phyloP scores from a whole-genome alignment of 1,139 yeast species.

The Entelexis paramagnoliae region DNA sequence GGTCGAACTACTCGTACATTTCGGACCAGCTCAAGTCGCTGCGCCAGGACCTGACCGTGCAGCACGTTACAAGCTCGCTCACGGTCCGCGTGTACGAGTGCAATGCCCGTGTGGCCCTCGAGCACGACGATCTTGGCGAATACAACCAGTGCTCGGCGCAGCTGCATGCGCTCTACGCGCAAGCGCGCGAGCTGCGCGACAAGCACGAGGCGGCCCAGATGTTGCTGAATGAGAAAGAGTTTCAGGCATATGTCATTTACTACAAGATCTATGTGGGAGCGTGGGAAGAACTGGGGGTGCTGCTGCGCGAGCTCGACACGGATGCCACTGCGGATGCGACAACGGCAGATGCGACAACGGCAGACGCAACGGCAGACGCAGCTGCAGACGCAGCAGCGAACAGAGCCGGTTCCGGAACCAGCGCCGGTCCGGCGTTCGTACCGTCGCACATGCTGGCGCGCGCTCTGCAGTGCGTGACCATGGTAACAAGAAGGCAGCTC shows the following conservation, averaged over 20 bases:
- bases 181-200: not conserved
- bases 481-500: not conserved
- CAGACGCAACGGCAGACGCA: too few species aligned
- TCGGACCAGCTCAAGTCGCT: conserved; percentile 87
- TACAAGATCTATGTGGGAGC: conserved; percentile 13
- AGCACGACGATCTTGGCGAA: conserved; percentile 78
- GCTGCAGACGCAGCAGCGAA: not conserved
- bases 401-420: too few species aligned
- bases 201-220: not conserved
- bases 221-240: conserved; percentile 9
- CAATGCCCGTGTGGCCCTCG: conserved; percentile 80
- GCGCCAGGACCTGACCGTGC: conserved; percentile 89
- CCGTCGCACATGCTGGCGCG: conserved; percentile 8
- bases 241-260: conserved; percentile 14
- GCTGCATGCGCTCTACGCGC: conserved; percentile 11
- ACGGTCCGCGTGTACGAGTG: conserved; percentile 72
- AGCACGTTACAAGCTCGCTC: conserved; percentile 70
- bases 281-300: conserved; percentile 19
- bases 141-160: conserved; percentile 62
- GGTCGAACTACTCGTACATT: conserved; percentile 57
- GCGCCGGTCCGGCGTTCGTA: not conserved
- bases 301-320: not conserved
- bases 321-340: not conserved
- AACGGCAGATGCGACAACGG: too few species aligned
- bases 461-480: conserved; percentile 8